Base-by-base conservation (phyloP, 371 early-diverging fungal genomes). In the Mortierella sp. region DNA sequence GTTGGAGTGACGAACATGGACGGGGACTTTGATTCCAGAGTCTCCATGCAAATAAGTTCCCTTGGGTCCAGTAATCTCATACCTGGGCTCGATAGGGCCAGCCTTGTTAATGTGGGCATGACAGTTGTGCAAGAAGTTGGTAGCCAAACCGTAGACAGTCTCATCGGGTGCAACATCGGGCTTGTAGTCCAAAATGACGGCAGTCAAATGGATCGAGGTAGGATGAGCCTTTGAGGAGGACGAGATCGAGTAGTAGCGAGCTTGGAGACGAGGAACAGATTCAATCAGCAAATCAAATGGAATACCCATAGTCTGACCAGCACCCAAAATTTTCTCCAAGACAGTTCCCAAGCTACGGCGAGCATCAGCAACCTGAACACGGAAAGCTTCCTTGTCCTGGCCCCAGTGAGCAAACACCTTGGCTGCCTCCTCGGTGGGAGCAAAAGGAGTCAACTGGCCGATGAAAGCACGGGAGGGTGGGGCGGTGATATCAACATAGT, bases 181-280 rank as follows among this genome's bases (percentile, higher is more conserved):
- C 37, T 88, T 83, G 71, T 97, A 98, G 39, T 93, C 87, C 26
- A 97, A 89, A 47, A 97, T 93, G 24, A 96, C 96, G 20, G 95
- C 96, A 14, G 98, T 98, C 68, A 96, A 88, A 64, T 90, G 87
- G 30, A 97, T 93, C 11, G 77, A 78, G 32, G 91, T 90, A 35
- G 97, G 96, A 55, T 86, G 83, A 40, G 90, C 91, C 61, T 86
- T 86, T 43, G 94, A 86, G 14, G 95, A 94, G 26, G 96, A 96
- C 43, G 96, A 96, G 66, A 99, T 98, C 40, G 96, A 96, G 84
- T 99, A 99, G 86, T 95, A 96, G 20, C 99, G 94, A 22, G 97
- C 93, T 68, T 94, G 92, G 54, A 96, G 88, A 52, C 95, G 92
- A 49, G 94, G 88, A 14, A 97, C 87, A 28, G 91, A 86, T 79